These are phyloP conservation scores for Thymus quinquecostatus DNA, from an alignment of 257 asterid species.

Conservation along the genomic window DNA sequence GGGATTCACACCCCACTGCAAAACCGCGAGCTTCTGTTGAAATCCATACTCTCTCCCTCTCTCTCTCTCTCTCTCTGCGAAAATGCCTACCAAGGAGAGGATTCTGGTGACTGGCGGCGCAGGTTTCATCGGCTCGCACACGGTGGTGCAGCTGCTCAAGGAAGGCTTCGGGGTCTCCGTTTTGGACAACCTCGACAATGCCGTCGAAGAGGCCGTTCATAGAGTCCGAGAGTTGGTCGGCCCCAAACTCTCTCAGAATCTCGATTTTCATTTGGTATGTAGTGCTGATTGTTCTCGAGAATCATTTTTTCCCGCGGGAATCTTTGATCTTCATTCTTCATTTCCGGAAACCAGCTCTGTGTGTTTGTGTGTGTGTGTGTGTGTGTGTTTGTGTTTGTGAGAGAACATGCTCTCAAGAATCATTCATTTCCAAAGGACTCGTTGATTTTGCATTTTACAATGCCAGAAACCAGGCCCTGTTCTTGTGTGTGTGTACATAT, in stretches of 20 bases:
- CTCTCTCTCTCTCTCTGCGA: background rate
- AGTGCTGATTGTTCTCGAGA: background rate
- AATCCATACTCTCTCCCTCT: too few species aligned
- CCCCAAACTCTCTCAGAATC: conserved; percentile 61
- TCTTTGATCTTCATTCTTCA: background rate
- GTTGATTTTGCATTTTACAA: too few species aligned
- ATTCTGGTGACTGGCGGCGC: conserved; percentile 96
- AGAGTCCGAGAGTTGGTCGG: conserved; percentile 66
- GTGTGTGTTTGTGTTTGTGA: too few species aligned
- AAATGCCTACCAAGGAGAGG: conserved; percentile 33
- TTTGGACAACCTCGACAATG: conserved; percentile 80
- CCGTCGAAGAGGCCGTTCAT: conserved; percentile 73
- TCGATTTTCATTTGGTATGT: conserved; percentile 67
- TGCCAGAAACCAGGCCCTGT: too few species aligned
- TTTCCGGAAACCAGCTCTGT: background rate
- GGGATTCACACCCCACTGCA: background rate
- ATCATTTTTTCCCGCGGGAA: background rate
- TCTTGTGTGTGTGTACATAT: too few species aligned
- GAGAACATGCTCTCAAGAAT: too few species aligned
- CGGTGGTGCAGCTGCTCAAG: conserved; percentile 74
- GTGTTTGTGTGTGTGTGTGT: background rate
- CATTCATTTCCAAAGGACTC: too few species aligned
- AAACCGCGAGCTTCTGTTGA: too few species aligned
- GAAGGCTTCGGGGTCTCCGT: conserved; percentile 77
- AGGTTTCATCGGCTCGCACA: conserved; percentile 95